Base-by-base conservation (phyloP, 2,329 filamentous ascomycete species). In the Aspergillus jensenii region DNA sequence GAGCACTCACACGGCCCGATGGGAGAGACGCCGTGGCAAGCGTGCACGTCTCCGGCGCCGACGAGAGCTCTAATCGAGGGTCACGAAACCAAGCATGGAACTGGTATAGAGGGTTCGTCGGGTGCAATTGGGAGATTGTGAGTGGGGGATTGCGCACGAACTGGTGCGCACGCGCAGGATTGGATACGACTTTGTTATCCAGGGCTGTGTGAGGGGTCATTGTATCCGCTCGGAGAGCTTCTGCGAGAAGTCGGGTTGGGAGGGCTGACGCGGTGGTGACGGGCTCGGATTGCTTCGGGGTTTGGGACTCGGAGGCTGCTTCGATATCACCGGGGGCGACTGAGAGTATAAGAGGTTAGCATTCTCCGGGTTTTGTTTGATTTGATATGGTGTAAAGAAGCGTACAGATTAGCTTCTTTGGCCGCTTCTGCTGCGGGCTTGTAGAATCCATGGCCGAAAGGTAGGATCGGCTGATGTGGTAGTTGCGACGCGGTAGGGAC, bases 81-180 rank as follows among this genome's bases (percentile, higher is more conserved):
- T 87, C 82, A 12, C 84, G 82, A 82, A 96, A 99, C 95, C 95
- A 99, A 61, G 78, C 75, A 79, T 96, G 85, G 81, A 98, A 99
- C 79, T 98, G 95, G 33, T 81, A 80, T 58, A 93, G 85, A 0
- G 95, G 95, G 55, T 76, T 76, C 21, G 73, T 73, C 33, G 70
- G 71, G 58, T 77, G 74, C 51, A 78, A 66, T 57, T 77, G 74
- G 39, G 74, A 73, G 56, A 76, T 64, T 7, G 74, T 76, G 8
- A 78, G 66, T 1, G 74, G 76, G 0, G 76, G 76, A 61, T 78
- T 78, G 37, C 68, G 73, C 52, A 72, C 64, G 65, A 78, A 78
- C 54, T 78, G 76, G 62, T 78, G 76, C 3, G 76, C 76, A 45
- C 74, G 75, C 5, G 76, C 70, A 7, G 76, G 68, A 56, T 74